phyloP scores from a whole-genome alignment of 352 stramenopile species.

The Phytophthora cactorum region DNA sequence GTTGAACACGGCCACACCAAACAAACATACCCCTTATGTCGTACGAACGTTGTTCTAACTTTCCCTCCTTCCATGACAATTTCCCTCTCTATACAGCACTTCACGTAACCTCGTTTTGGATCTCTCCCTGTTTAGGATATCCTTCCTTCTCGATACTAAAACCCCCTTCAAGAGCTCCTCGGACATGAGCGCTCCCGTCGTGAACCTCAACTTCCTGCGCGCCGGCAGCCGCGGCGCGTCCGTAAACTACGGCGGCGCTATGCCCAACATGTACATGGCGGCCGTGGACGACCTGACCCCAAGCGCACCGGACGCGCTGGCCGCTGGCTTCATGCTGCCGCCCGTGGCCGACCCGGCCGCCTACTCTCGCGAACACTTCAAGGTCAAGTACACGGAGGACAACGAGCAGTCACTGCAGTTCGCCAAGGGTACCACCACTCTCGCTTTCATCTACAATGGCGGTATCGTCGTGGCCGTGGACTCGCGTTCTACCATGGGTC shows the following conservation, averaged over 20 bases:
- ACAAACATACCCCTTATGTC: not conserved
- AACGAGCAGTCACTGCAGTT: slow-evolving; percentile 97
- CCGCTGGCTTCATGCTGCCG: slow-evolving; percentile 74
- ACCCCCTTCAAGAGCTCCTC: not conserved
- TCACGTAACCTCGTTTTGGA: slow-evolving; percentile 5
- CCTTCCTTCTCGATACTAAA: slow-evolving; percentile 9
- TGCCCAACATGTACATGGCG: slow-evolving; percentile 74
- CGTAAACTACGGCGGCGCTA: slow-evolving; percentile 78
- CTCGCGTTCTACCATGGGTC: slow-evolving; percentile 98
- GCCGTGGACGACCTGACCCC: slow-evolving; percentile 37
- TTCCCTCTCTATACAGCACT: slow-evolving; percentile 4
- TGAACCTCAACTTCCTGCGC: slow-evolving; percentile 79
- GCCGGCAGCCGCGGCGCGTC: slow-evolving; percentile 63
- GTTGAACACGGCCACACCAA: not conserved
- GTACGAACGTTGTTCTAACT: slow-evolving; percentile 2
- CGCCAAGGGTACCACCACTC: slow-evolving; percentile 99
- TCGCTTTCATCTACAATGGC: slow-evolving; percentile 99
- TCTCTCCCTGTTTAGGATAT: slow-evolving; percentile 10
- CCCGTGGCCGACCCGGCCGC: slow-evolving; percentile 90
- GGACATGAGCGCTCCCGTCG: slow-evolving; percentile 46
- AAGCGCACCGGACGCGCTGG: slow-evolving; percentile 37
- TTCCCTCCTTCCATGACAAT: not conserved
- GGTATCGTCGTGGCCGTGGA: slow-evolving; percentile 99
- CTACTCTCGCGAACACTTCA: slow-evolving; percentile 97
- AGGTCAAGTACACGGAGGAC: slow-evolving; percentile 97